Percentiles rank a stretch among this genome's conserved stretches.
Evolutionary conservation across 306 rosid species (phyloP).

Genomic region (Argentina anserina): DNA sequence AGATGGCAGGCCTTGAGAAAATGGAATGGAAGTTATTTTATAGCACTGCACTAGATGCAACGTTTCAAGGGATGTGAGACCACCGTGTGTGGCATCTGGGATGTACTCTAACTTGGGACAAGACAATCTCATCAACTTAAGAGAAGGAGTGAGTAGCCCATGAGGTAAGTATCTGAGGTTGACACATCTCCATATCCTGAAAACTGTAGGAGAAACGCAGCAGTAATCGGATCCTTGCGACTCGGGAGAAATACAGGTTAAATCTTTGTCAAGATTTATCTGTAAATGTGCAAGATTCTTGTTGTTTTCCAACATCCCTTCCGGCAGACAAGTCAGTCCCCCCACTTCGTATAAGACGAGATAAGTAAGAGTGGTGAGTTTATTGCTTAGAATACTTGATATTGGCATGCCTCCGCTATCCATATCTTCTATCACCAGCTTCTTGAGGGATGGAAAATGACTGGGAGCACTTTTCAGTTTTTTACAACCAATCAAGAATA

Average conservation of each 20-base stretch:
- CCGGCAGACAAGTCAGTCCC: neutral
- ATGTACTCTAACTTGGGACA: neutral
- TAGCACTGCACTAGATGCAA: neutral
- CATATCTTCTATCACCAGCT: neutral
- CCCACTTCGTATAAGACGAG: accelerated
- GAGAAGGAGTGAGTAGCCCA: neutral
- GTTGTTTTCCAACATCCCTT: neutral
- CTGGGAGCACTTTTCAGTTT: neutral
- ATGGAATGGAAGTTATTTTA: neutral
- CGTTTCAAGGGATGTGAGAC: neutral
- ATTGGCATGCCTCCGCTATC: neutral
- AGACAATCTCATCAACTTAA: neutral
- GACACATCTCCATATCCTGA: accelerated
- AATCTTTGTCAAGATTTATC: accelerated
- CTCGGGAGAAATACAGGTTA: neutral
- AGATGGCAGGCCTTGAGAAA: neutral
- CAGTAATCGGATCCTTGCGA: neutral
- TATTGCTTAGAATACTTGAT: neutral
- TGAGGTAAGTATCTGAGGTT: neutral
- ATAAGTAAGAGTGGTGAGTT: neutral
- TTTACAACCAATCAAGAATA: accelerated
- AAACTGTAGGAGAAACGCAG: neutral
- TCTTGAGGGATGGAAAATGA: neutral
- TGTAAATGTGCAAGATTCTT: neutral
- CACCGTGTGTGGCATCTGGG: neutral